A percentile compares a stretch with the other conserved stretches of the same genome.
Conservation (phyloP, 352 stramenopile species). For the Peronospora tabacina region DNA sequence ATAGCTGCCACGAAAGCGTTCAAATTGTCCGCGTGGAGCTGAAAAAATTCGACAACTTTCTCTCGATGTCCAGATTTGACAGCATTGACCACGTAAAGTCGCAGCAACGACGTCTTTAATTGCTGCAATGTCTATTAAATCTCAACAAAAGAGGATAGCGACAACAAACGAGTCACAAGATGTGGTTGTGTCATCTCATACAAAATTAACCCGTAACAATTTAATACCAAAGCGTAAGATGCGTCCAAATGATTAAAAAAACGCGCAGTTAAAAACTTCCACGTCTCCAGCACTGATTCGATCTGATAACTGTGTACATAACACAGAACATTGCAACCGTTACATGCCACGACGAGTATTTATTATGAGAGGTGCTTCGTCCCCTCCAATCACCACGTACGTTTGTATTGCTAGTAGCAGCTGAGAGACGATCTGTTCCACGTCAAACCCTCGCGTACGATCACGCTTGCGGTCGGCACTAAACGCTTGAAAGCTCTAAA, state of each 20-base stretch:
- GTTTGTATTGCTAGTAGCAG: constrained; percentile 53
- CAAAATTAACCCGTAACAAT: background rate
- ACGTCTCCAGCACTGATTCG: constrained; percentile 68
- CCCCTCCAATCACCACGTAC: constrained; percentile 9
- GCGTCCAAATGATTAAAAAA: constrained; percentile 77
- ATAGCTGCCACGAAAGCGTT: constrained; percentile 34
- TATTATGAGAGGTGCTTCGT: background rate
- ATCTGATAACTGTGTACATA: constrained; percentile 52
- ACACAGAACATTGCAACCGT: background rate
- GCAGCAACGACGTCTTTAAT: constrained; percentile 56
- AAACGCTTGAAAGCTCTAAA: constrained; percentile 72
- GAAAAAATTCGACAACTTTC: constrained; percentile 71
- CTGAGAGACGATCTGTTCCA: constrained; percentile 68
- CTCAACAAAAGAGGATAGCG: background rate
- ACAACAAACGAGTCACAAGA: too few relatives aligned
- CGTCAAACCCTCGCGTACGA: constrained; percentile 62
- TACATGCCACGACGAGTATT: constrained; percentile 5
- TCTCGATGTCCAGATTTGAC: constrained; percentile 62
- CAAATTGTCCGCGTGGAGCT: constrained; percentile 54
- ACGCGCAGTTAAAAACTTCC: constrained; percentile 67
- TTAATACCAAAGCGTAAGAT: constrained; percentile 50
- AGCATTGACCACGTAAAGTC: constrained; percentile 70
- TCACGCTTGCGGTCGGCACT: constrained; percentile 64
- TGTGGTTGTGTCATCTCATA: too few relatives aligned
- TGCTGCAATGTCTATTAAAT: constrained; percentile 50